Evolutionary conservation across 805 yeast genomes (phyloP).

Genomic region (Cyberlindnera mississippiensis): DNA sequence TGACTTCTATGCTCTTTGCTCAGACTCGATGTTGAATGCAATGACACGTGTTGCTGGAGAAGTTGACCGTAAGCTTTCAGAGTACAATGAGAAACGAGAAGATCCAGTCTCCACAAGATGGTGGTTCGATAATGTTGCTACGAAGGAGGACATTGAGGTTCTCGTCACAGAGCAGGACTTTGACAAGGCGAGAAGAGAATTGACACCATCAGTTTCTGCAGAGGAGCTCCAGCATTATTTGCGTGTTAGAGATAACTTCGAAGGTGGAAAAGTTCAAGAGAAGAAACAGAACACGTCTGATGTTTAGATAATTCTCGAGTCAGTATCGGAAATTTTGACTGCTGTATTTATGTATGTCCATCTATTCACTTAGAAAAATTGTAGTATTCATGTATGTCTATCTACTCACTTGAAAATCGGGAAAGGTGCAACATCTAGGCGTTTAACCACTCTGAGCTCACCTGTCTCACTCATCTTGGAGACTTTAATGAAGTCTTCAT

Average conservation of each 20-base stretch:
- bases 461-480: slow-evolving; percentile 8
- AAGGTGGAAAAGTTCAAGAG: slow-evolving; percentile 44
- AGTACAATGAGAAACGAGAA: slow-evolving; percentile 42
- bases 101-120: slow-evolving; percentile 62
- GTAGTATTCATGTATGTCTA: too few species aligned
- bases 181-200: slow-evolving; percentile 62
- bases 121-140: slow-evolving; percentile 88
- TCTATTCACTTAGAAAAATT: too few species aligned
- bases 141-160: slow-evolving; percentile 61
- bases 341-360: too few species aligned
- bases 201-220: slow-evolving; percentile 81
- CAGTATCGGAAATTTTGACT: too few species aligned
- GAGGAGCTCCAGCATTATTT: slow-evolving; percentile 84
- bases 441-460: slow-evolving; percentile 6
- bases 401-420: slow-evolving; percentile 5
- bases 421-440: slow-evolving; percentile 4
- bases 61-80: slow-evolving; percentile 61
- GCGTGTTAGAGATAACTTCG: slow-evolving; percentile 75
- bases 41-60: slow-evolving; percentile 85
- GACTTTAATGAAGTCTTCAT: slow-evolving; percentile 33
- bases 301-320: too few species aligned
- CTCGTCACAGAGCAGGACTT: slow-evolving; percentile 71
- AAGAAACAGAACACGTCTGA: not conserved
- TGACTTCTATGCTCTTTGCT: slow-evolving; percentile 92
- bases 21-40: slow-evolving; percentile 94